phyloP scores from a whole-genome alignment of 2,329 filamentous ascomycete genomes.

The Colletotrichum liaoningense region DNA sequence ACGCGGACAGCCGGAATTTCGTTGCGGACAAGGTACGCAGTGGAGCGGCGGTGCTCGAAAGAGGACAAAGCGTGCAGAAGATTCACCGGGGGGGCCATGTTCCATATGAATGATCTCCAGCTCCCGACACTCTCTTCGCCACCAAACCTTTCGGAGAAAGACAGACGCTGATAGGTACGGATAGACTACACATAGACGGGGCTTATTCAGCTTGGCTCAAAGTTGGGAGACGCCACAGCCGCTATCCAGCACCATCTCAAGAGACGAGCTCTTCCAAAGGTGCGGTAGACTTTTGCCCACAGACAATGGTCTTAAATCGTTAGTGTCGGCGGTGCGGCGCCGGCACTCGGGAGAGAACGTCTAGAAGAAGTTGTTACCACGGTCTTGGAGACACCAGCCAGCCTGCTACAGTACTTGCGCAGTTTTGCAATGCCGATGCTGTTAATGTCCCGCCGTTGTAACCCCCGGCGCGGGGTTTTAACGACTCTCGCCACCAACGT shows the following conservation, averaged over 20 bases:
- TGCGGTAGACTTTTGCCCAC: not conserved
- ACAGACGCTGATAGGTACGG: not conserved
- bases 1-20: slow-evolving; percentile 8
- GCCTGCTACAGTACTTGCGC: not conserved
- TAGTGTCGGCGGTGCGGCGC: not conserved
- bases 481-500: not conserved
- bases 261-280: not conserved
- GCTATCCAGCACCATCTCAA: not conserved
- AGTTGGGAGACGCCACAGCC: not conserved
- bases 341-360: not conserved
- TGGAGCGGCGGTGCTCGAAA: slow-evolving; percentile 4
- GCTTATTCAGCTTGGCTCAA: not conserved
- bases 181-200: too few relatives aligned
- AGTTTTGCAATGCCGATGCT: slow-evolving; percentile 1
- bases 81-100: slow-evolving; percentile 11
- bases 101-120: slow-evolving; percentile 8
- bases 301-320: not conserved
- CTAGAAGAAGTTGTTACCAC: not conserved
- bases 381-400: not conserved
- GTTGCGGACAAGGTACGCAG: not conserved
- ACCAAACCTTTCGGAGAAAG: not conserved
- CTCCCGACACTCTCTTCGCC: slow-evolving; percentile 5
- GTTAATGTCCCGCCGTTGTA: not conserved
- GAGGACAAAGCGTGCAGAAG: slow-evolving; percentile 15
- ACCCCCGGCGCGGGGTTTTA: slow-evolving; percentile 2